These are phyloP conservation scores for Cucurbitaria berberidis DNA, from an alignment of 2,329 filamentous ascomycete genomes.

Conservation along the genomic window DNA sequence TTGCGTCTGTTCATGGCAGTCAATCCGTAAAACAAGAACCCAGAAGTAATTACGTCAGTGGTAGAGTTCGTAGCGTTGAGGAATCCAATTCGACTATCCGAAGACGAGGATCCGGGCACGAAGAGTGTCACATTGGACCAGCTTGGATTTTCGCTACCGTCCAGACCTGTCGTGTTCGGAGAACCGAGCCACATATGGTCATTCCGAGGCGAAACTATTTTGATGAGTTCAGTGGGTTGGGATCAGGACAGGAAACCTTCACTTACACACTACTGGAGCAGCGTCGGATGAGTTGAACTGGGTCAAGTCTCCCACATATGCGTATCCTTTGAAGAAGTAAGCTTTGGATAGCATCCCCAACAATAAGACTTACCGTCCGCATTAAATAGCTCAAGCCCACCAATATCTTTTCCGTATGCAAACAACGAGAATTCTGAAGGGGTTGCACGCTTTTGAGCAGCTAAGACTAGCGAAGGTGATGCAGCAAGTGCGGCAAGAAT, in stretches of 20 bases:
- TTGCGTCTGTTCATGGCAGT: slow-evolving; percentile 16
- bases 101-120: slow-evolving; percentile 11
- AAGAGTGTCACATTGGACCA: slow-evolving; percentile 28
- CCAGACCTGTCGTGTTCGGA: slow-evolving; percentile 20
- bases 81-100: slow-evolving; percentile 24
- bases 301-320: slow-evolving; percentile 23
- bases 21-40: slow-evolving; percentile 28
- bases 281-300: slow-evolving; percentile 24
- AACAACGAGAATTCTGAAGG: slow-evolving; percentile 18
- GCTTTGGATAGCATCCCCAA: not conserved
- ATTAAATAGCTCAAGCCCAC: slow-evolving; percentile 27
- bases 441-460: slow-evolving; percentile 15
- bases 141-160: slow-evolving; percentile 5
- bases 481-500: slow-evolving; percentile 12
- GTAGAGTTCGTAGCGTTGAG: slow-evolving; percentile 5
- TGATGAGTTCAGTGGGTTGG: not conserved
- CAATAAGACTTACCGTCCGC: slow-evolving; percentile 17
- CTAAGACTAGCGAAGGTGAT: slow-evolving; percentile 21
- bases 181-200: slow-evolving; percentile 17
- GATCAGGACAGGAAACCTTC: not conserved
- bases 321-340: slow-evolving; percentile 19
- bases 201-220: slow-evolving; percentile 13
- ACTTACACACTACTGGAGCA: slow-evolving; percentile 23
- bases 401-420: slow-evolving; percentile 22
- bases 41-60: slow-evolving; percentile 10